phyloP scores from a whole-genome alignment of 352 stramenopile genomes.

The Phytophthora pini region DNA sequence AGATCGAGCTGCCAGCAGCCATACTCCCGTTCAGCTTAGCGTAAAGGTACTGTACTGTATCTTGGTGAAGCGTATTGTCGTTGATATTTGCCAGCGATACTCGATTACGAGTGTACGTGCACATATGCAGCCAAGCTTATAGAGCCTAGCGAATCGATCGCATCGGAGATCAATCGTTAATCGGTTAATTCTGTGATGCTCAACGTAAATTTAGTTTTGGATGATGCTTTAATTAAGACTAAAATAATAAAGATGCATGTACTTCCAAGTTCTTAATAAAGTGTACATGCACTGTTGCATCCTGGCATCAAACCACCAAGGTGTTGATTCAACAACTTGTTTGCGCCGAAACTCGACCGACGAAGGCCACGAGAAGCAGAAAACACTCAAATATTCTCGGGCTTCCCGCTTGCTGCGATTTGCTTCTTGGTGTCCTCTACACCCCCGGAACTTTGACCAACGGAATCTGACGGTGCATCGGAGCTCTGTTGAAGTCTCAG shows the following conservation, averaged over 20 bases:
- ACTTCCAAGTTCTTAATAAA: too few species aligned
- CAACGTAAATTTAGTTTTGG: background rate
- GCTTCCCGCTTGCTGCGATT: conserved; percentile 21
- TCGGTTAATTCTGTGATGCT: background rate
- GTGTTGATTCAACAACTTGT: conserved; percentile 3
- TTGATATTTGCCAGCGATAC: conserved; percentile 4
- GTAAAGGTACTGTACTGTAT: conserved; percentile 18
- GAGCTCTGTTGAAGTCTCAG: conserved; percentile 7
- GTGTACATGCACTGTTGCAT: too few species aligned
- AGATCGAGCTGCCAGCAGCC: background rate
- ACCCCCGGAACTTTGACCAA: conserved; percentile 6
- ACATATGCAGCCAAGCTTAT: background rate
- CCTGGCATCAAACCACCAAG: background rate
- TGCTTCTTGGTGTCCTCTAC: conserved; percentile 24
- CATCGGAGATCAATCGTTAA: conserved; percentile 3
- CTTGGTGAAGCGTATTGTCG: conserved; percentile 7
- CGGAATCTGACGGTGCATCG: conserved; percentile 23
- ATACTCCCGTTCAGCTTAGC: conserved; percentile 7
- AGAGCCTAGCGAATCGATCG: background rate
- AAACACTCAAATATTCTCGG: conserved; percentile 13
- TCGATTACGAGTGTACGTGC: background rate
- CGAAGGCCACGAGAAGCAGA: background rate
- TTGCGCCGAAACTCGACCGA: background rate
- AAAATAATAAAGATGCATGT: too few species aligned
- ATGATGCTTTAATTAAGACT: too few species aligned